These are phyloP conservation scores for Fusarium sp. DNA, from an alignment of 2,329 filamentous ascomycete species.

Conservation along the genomic window DNA sequence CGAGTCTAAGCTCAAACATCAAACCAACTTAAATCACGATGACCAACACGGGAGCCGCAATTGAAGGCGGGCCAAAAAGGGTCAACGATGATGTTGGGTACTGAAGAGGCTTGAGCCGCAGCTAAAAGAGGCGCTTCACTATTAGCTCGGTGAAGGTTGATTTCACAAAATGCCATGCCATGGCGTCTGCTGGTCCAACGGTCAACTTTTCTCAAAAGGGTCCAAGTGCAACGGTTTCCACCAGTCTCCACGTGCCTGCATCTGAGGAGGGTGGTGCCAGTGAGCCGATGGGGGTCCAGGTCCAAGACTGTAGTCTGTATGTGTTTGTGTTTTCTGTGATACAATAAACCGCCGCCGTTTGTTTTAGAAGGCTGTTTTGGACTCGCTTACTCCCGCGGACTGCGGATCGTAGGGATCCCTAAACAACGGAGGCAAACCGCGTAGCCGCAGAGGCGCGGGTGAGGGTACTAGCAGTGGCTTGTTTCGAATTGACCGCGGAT, in stretches of 20 bases:
- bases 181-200: slow-evolving; percentile 25
- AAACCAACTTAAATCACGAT: not conserved
- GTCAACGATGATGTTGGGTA: not conserved
- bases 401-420: slow-evolving; percentile 6
- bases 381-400: slow-evolving; percentile 27
- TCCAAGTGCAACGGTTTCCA: slow-evolving; percentile 39
- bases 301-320: too few relatives aligned
- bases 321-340: not conserved
- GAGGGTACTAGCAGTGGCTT: slow-evolving; percentile 20
- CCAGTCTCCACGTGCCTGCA: slow-evolving; percentile 39
- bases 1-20: slow-evolving; percentile 12
- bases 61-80: slow-evolving; percentile 3
- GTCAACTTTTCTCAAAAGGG: slow-evolving; percentile 37
- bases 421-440: not conserved
- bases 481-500: slow-evolving; percentile 19
- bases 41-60: slow-evolving; percentile 3
- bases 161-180: not conserved
- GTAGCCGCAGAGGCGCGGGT: slow-evolving; percentile 7
- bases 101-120: slow-evolving; percentile 22
- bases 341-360: slow-evolving; percentile 11
- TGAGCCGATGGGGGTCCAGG: slow-evolving; percentile 2
- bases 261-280: slow-evolving; percentile 30
- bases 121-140: slow-evolving; percentile 29
- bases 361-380: slow-evolving; percentile 1
- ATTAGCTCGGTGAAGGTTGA: slow-evolving; percentile 10